Evolutionary conservation across 73 alveolate genomes (phyloP).

Genomic region (Paramecium caudatum): DNA sequence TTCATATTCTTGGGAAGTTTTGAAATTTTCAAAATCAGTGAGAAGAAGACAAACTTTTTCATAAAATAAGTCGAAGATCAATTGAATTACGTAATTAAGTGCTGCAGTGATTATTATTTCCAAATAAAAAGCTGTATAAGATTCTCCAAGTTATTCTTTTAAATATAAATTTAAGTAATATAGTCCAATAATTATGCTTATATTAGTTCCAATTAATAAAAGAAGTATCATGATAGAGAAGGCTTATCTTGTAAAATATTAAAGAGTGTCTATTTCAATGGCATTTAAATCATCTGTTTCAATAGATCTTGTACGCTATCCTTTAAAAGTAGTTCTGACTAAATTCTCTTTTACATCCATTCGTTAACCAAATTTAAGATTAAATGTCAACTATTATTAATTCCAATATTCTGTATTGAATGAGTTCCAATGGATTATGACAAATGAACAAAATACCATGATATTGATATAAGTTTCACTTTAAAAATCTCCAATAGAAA

Average conservation of each 20-base stretch:
- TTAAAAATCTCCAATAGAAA: background rate
- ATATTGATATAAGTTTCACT: background rate
- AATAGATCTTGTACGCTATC: background rate
- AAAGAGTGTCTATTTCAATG: background rate
- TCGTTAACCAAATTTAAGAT: slow-evolving; percentile 43
- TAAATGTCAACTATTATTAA: background rate
- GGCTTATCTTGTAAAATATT: background rate
- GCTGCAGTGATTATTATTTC: slow-evolving; percentile 25
- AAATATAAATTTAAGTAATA: background rate
- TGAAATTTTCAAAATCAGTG: slow-evolving; percentile 39
- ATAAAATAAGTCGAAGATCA: slow-evolving; percentile 11
- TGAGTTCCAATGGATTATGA: slow-evolving; percentile 3
- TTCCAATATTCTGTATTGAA: slow-evolving; percentile 38
- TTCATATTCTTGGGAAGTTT: slow-evolving; percentile 25
- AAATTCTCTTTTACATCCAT: background rate
- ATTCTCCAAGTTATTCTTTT: background rate
- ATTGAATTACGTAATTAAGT: background rate
- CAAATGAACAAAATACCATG: background rate
- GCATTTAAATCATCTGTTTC: slow-evolving; percentile 47
- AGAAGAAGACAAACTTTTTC: background rate
- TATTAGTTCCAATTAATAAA: background rate
- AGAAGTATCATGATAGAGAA: background rate
- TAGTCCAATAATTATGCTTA: slow-evolving; percentile 17
- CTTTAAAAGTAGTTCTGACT: background rate
- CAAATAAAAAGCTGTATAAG: background rate